These are phyloP conservation scores for Mucor circinelloides DNA, from an alignment of 371 early-diverging fungal genomes.

Conservation along the genomic window DNA sequence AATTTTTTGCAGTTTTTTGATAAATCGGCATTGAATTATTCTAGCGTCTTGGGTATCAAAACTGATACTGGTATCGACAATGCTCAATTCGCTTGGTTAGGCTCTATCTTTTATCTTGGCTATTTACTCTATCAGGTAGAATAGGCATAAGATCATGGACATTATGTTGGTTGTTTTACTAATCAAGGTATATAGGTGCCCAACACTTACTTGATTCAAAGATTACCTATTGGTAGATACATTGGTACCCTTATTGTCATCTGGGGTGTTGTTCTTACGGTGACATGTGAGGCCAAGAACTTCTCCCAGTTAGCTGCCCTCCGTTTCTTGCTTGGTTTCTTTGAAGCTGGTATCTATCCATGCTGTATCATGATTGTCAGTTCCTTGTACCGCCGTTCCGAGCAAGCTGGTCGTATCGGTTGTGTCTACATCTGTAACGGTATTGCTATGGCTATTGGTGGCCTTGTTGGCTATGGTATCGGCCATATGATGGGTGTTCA, in stretches of 20 bases:
- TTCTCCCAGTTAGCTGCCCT: constrained; percentile 40
- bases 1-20: constrained; percentile 38
- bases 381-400: constrained; percentile 38
- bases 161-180: constrained; percentile 37
- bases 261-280: constrained; percentile 39
- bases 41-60: constrained; percentile 29
- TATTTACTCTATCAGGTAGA: constrained; percentile 36
- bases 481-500: constrained; percentile 41
- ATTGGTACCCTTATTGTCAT: constrained; percentile 37
- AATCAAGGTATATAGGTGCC: constrained; percentile 44
- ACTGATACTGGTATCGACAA: constrained; percentile 22
- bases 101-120: constrained; percentile 44
- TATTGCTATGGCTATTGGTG: constrained; percentile 61
- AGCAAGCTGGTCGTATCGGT: constrained; percentile 43
- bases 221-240: constrained; percentile 32
- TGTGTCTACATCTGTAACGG: constrained; percentile 48
- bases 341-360: constrained; percentile 35
- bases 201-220: constrained; percentile 42
- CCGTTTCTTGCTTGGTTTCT: constrained; percentile 39
- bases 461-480: constrained; percentile 64
- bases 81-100: constrained; percentile 34
- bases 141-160: too few species aligned
- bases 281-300: constrained; percentile 25
- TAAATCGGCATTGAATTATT: constrained; percentile 32
- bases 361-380: constrained; percentile 35